A percentile compares a stretch with the other conserved stretches of the same genome.
Conservation (phyloP, 331 rosid genomes). For the Cydonia oblonga region DNA sequence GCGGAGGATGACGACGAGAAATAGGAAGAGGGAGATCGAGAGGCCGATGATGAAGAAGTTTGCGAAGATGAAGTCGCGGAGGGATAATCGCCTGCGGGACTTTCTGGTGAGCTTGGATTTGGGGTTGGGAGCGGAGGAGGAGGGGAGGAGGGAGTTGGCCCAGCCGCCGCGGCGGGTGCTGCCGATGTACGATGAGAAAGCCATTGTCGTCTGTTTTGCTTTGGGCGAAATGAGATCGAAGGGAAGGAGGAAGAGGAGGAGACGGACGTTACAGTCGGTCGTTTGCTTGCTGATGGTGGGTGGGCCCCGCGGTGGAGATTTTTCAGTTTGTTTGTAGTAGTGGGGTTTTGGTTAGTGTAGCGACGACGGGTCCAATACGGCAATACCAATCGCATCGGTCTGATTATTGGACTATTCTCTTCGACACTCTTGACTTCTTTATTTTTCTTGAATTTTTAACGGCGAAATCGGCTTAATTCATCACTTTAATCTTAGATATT, state of each 20-base stretch:
- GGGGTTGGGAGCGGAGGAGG: conserved; percentile 26
- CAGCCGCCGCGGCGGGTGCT: conserved; percentile 58
- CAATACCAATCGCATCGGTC: background rate
- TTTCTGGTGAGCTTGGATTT: conserved; percentile 64
- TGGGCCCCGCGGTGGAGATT: background rate
- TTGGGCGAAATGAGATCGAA: background rate
- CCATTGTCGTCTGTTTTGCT: conserved; percentile 24
- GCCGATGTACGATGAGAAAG: conserved; percentile 47
- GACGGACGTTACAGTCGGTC: background rate
- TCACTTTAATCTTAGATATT: fast-evolving
- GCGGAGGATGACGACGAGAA: conserved; percentile 51
- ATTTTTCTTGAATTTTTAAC: too few species aligned
- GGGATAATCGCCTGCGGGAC: conserved; percentile 36
- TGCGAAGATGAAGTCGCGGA: conserved; percentile 57
- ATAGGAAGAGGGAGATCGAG: conserved; percentile 40
- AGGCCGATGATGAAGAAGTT: conserved; percentile 84
- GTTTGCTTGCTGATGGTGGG: background rate
- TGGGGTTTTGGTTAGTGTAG: background rate
- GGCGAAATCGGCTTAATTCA: fast-evolving
- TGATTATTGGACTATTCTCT: background rate
- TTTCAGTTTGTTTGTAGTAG: background rate
- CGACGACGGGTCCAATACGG: too few species aligned
- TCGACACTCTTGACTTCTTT: too few species aligned
- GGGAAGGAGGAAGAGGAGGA: background rate
- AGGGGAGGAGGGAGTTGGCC: conserved; percentile 59